Base-by-base conservation (phyloP, 495 filamentous ascomycete genomes). In the Aeminium ludgeri region DNA sequence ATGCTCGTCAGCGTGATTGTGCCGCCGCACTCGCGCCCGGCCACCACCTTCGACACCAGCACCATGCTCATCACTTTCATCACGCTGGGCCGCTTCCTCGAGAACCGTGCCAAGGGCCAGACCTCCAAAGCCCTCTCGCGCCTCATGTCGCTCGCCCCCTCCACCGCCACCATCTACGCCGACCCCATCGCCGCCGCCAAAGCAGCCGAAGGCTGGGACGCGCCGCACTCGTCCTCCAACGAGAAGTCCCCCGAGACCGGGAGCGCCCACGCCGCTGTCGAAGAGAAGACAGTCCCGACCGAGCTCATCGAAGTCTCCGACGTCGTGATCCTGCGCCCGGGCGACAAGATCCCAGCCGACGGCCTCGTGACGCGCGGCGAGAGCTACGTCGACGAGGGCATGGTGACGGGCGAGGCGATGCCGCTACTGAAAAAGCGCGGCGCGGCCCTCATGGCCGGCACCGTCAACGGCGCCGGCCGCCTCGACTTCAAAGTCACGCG, bases 31-130 rank as follows among this genome's bases (percentile, higher is more conserved):
- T 68, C 65, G 6, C 69, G 77, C 16, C 89, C 89, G 1, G 74
- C 72, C 40, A 94, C 82, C 5, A 79, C 96, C 2, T 99, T 96
- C 48, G 89, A 99, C 49, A 99, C 89, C 0, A 93, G 86, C 56
- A 95, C 85, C 17, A 99, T 96, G 91, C 72, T 99, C 17, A 93
- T 99, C 55, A 94, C 84, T 0, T 96, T 96, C 59, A 83, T 94
- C 58, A 82, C 82, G 0, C 65, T 99, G 2, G 86, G 89, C 18
- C 75, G 89, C 27, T 96, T 80, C 64, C 58, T 99, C 7, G 89
- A 99, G 58, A 99, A 96, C 50, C 68, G 81, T 11, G 89, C 89
- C 15, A 99, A 99, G 60, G 89, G 89, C 2, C 83, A 96, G 58
- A 99, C 89, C 0, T 94, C 86, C 6, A 89, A 84, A 53, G 89